A percentile compares a stretch with the other conserved stretches of the same genome.
Evolutionary conservation across 768 basidiomycete species (phyloP).

Genomic region (Xerocomellus amylosporus): DNA sequence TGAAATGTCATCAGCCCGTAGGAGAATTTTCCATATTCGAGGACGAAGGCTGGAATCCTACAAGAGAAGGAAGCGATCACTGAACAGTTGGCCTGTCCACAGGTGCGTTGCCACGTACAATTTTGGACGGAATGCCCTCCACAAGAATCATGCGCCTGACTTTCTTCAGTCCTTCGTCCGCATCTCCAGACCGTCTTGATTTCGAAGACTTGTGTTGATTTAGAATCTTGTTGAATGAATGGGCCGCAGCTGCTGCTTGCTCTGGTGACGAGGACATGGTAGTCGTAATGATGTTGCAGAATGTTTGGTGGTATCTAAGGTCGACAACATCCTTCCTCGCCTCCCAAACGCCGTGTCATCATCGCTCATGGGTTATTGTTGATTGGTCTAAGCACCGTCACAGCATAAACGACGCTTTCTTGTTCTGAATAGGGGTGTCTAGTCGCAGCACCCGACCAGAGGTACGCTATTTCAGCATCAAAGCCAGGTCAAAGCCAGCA

Average conservation of each 20-base stretch:
- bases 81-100: neutral
- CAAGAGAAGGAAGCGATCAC: constrained; percentile 2
- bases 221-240: constrained; percentile 79
- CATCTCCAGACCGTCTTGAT: constrained; percentile 57
- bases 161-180: constrained; percentile 85
- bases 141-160: constrained; percentile 84
- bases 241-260: constrained; percentile 45
- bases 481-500: neutral
- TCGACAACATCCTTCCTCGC: neutral
- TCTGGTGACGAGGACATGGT: constrained; percentile 26
- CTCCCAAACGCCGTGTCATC: neutral
- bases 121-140: constrained; percentile 80
- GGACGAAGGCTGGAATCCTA: constrained; percentile 86
- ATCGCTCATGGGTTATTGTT: constrained; percentile 1
- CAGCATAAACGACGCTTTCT: neutral
- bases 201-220: constrained; percentile 69
- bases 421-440: neutral
- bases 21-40: constrained; percentile 91
- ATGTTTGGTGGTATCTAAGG: constrained; percentile 4
- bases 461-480: constrained; percentile 9
- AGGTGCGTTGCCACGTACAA: constrained; percentile 45
- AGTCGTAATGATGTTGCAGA: constrained; percentile 1
- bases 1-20: constrained; percentile 78
- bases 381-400: neutral
- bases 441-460: constrained; percentile 17